phyloP scores from a whole-genome alignment of 306 rosid species.

The Erythrophleum fordii region DNA sequence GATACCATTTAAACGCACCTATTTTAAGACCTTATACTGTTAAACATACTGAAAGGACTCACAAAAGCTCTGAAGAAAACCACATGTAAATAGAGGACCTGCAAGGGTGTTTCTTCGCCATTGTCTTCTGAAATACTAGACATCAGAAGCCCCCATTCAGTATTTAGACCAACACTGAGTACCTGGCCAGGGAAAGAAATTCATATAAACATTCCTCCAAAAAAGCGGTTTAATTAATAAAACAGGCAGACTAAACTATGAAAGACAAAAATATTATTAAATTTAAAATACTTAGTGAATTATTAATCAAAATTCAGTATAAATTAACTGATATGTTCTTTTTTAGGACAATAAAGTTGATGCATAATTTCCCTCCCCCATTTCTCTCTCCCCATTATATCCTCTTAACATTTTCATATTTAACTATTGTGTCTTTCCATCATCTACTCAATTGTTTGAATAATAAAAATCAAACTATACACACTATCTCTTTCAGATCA shows the following conservation, averaged over 20 bases:
- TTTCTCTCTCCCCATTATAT: background rate
- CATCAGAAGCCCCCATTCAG: slow-evolving; percentile 99
- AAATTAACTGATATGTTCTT: background rate
- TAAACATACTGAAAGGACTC: slow-evolving; percentile 22
- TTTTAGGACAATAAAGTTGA: background rate
- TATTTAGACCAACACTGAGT: slow-evolving; percentile 87
- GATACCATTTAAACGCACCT: slow-evolving; percentile 98
- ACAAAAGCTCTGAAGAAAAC: slow-evolving; percentile 1
- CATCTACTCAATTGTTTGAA: background rate
- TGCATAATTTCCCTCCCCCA: background rate
- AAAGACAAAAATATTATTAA: slow-evolving; percentile 14
- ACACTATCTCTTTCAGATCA: slow-evolving; percentile 18
- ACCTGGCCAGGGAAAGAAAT: slow-evolving; percentile 57
- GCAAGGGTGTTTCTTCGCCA: slow-evolving; percentile 99
- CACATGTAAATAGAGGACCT: slow-evolving; percentile 54
- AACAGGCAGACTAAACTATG: background rate
- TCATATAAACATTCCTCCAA: background rate
- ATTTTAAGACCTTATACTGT: slow-evolving; percentile 32
- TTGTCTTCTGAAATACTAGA: slow-evolving; percentile 98
- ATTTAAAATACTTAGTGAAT: slow-evolving; percentile 4
- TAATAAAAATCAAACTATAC: slow-evolving; percentile 17
- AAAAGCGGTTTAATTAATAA: slow-evolving; percentile 2
- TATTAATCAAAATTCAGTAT: background rate
- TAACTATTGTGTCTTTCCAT: background rate
- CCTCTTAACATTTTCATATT: background rate